Evolutionary conservation across 2,329 filamentous ascomycete genomes (phyloP).

Genomic region (Exophiala phaeomuriformis): DNA sequence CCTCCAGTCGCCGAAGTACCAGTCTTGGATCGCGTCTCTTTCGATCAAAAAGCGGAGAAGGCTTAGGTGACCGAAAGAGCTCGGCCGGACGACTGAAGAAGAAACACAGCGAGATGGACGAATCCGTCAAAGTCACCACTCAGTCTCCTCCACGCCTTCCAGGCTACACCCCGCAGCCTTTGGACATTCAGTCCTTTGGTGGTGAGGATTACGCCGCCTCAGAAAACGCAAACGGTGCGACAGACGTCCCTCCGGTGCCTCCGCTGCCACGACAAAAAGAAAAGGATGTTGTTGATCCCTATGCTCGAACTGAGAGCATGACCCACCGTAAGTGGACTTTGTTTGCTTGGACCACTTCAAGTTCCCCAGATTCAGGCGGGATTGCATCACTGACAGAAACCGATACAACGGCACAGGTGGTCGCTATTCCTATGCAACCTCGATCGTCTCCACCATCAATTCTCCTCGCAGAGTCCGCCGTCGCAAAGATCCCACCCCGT

Average conservation of each 20-base stretch:
- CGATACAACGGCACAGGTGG: slow-evolving; percentile 39
- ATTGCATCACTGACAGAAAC: slow-evolving; percentile 3
- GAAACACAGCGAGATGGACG: slow-evolving; percentile 23
- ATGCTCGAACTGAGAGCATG: slow-evolving; percentile 86
- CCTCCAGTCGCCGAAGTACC: slow-evolving; percentile 20
- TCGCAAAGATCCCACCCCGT: slow-evolving; percentile 93
- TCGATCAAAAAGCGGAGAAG: slow-evolving; percentile 25
- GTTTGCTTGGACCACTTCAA: not conserved
- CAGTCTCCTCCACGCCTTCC: slow-evolving; percentile 23
- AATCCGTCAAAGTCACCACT: slow-evolving; percentile 12
- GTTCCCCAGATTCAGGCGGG: not conserved
- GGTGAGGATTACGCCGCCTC: slow-evolving; percentile 21
- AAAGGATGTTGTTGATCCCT: slow-evolving; percentile 53
- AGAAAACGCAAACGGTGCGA: slow-evolving; percentile 16
- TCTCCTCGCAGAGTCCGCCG: slow-evolving; percentile 84
- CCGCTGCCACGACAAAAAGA: slow-evolving; percentile 19
- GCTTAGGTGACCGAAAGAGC: slow-evolving; percentile 23
- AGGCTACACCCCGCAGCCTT: slow-evolving; percentile 21
- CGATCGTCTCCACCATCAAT: slow-evolving; percentile 82
- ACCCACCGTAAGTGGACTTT: slow-evolving; percentile 57
- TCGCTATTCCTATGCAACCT: slow-evolving; percentile 92
- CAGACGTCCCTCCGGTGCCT: slow-evolving; percentile 20
- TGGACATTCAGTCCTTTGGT: slow-evolving; percentile 24
- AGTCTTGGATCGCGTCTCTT: slow-evolving; percentile 25
- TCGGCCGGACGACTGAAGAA: slow-evolving; percentile 21